Evolutionary conservation across 2,329 filamentous ascomycete species (phyloP), one percentile per base, ranked within the genome.

Genomic region (Penicillium sp.): DNA sequence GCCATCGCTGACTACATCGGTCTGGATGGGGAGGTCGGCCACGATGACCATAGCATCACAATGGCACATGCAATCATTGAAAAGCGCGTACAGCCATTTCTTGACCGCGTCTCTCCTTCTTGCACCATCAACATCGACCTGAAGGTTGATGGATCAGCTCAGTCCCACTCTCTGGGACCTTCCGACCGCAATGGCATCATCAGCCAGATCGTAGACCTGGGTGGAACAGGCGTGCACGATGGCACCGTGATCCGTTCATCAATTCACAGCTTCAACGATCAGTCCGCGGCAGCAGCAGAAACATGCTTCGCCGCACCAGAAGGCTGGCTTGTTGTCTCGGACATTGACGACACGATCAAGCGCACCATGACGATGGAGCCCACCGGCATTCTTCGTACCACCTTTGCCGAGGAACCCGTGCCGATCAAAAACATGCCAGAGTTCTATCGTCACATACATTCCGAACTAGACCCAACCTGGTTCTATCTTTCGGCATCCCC

Each of bases 331-430:
- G 75, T 97, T 12, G 85, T 96, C 58, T 93, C 88, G 36, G 93
- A 97, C 64, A 84, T 97, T 60, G 94, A 97, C 67, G 93, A 97
- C 72, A 96, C 92, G 0, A 95, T 97, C 77, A 96, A 97, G 73
- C 77, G 92, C 60, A 96, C 93, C 0, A 80, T 88, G 70, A 96
- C 93, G 0, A 84, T 86, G 41, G 87, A 89, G 45, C 86, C 90
- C 0, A 80, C 88, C 7, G 90, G 90, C 2, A 93, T 96, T 63
- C 77, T 97, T 5, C 81, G 84, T 43, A 87, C 87, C 47, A 97
- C 93, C 0, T 96, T 97, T 65, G 83, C 89, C 43, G 87, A 92
- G 46, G 77, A 84, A 15, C 87, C 91, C 0, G 76, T 80, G 13
- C 84, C 89, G 0, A 84, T 93, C 13, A 65, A 79, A 0, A 90